phyloP scores from a whole-genome alignment of 2,329 filamentous ascomycete species.

The Blumeria hordei region DNA sequence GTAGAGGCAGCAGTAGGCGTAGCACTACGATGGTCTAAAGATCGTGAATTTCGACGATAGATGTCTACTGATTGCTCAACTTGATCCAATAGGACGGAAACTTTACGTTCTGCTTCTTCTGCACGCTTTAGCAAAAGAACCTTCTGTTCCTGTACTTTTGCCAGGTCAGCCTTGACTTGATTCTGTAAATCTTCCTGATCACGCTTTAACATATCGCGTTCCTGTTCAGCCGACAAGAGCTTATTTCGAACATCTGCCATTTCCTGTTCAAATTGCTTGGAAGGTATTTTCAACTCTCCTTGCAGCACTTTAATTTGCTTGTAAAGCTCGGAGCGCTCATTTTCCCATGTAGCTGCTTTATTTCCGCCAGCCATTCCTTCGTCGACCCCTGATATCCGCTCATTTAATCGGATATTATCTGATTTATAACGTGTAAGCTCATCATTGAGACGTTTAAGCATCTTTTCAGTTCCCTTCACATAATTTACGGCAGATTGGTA shows the following conservation, averaged over 20 bases:
- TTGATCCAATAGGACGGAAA: slow-evolving; percentile 78
- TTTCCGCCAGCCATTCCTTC: slow-evolving; percentile 22
- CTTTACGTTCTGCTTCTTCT: slow-evolving; percentile 75
- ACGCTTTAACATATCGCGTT: slow-evolving; percentile 42
- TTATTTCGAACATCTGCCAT: slow-evolving; percentile 45
- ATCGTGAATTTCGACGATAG: slow-evolving; percentile 56
- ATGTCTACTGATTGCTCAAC: slow-evolving; percentile 85
- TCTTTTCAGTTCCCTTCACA: slow-evolving; percentile 95
- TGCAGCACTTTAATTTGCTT: slow-evolving; percentile 46
- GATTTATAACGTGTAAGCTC: slow-evolving; percentile 82
- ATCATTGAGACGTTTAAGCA: slow-evolving; percentile 96
- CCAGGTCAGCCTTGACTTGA: slow-evolving; percentile 42
- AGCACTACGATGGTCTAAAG: slow-evolving; percentile 19
- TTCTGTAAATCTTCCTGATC: slow-evolving; percentile 27
- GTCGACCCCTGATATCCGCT: slow-evolving; percentile 48
- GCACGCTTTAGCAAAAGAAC: slow-evolving; percentile 58
- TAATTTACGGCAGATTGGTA: slow-evolving; percentile 97
- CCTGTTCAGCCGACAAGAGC: slow-evolving; percentile 35
- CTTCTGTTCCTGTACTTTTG: slow-evolving; percentile 68
- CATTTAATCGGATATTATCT: slow-evolving; percentile 61
- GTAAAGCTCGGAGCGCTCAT: slow-evolving; percentile 43
- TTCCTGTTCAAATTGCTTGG: slow-evolving; percentile 45
- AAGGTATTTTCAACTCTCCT: slow-evolving; percentile 38
- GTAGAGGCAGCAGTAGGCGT: slow-evolving; percentile 12
- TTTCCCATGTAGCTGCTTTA: slow-evolving; percentile 44